Conservation (phyloP, 2,329 filamentous ascomycete species). For the Paracoccidioides brasiliensis region DNA sequence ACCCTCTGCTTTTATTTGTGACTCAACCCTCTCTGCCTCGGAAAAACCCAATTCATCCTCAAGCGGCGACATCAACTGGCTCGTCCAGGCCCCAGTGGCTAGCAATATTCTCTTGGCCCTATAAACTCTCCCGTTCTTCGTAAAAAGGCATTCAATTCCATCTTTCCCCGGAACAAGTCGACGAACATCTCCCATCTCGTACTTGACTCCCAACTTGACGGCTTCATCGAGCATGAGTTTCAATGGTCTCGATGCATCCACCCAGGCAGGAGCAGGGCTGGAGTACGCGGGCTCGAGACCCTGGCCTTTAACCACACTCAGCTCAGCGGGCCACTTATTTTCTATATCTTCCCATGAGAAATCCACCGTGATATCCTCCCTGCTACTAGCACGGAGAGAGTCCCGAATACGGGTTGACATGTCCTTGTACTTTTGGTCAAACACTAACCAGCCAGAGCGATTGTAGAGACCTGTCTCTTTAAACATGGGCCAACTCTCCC, state of each 20-base stretch:
- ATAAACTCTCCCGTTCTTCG: constrained; percentile 35
- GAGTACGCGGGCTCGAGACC: constrained; percentile 34
- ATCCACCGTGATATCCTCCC: constrained; percentile 27
- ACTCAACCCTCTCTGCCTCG: constrained; percentile 35
- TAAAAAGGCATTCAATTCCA: constrained; percentile 33
- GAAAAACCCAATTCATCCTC: constrained; percentile 34
- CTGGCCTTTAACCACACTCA: constrained; percentile 24
- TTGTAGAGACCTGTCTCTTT: constrained; percentile 41
- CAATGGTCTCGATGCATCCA: constrained; percentile 37
- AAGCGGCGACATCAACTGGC: constrained; percentile 38
- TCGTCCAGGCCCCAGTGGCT: constrained; percentile 46
- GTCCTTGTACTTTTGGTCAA: constrained; percentile 36
- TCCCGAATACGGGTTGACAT: constrained; percentile 41
- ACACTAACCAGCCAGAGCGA: constrained; percentile 46
- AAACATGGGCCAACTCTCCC: constrained; percentile 45
- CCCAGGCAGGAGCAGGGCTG: constrained; percentile 42
- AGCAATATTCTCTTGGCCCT: constrained; percentile 42
- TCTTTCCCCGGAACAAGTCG: constrained; percentile 32
- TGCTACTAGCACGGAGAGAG: constrained; percentile 39
- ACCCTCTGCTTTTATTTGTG: constrained; percentile 47
- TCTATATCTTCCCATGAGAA: constrained; percentile 33
- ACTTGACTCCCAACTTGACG: constrained; percentile 33
- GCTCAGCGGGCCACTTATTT: constrained; percentile 29
- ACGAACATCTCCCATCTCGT: constrained; percentile 32
- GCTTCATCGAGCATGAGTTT: constrained; percentile 33